These are phyloP conservation scores for Aspergillus carbonarius DNA, from an alignment of 2,329 filamentous ascomycete genomes.

Conservation along the genomic window DNA sequence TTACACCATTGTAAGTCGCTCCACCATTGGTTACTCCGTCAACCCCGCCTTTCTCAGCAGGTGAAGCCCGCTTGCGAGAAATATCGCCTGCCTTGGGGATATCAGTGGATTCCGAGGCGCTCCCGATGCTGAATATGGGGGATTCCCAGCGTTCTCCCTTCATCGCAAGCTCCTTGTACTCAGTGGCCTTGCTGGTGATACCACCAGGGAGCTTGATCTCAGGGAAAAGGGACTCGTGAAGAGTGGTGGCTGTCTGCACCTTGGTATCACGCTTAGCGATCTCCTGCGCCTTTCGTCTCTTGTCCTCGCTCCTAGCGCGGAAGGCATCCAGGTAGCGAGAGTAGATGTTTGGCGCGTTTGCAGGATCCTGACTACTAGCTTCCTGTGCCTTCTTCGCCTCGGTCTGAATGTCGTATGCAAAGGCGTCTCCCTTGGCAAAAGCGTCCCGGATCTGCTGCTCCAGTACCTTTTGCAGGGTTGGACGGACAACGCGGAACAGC, in stretches of 20 bases:
- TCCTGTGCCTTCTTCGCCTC: conserved; percentile 74
- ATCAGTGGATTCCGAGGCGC: conserved; percentile 68
- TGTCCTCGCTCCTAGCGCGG: conserved; percentile 70
- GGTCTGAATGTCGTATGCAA: conserved; percentile 74
- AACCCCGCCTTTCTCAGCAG: conserved; percentile 22
- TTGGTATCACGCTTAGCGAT: conserved; percentile 61
- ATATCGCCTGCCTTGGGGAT: conserved; percentile 61
- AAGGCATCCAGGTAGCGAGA: conserved; percentile 75
- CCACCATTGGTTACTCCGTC: background rate
- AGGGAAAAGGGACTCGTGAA: conserved; percentile 90
- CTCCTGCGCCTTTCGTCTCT: conserved; percentile 72
- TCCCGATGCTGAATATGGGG: conserved; percentile 85
- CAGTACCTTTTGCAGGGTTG: conserved; percentile 79
- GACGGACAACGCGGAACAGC: conserved; percentile 77
- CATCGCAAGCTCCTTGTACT: conserved; percentile 82
- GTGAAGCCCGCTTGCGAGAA: conserved; percentile 59
- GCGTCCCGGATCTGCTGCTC: conserved; percentile 87
- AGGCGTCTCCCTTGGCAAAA: conserved; percentile 70
- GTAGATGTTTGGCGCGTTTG: conserved; percentile 79
- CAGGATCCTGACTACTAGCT: conserved; percentile 66
- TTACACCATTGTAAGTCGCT: background rate
- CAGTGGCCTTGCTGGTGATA: conserved; percentile 88
- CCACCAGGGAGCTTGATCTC: conserved; percentile 81
- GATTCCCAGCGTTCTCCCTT: conserved; percentile 95
- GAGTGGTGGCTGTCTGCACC: conserved; percentile 79